A percentile compares a stretch with the other conserved stretches of the same genome.
phyloP scores from a whole-genome alignment of 2,329 filamentous ascomycete genomes.

The Fusarium albosuccineum region DNA sequence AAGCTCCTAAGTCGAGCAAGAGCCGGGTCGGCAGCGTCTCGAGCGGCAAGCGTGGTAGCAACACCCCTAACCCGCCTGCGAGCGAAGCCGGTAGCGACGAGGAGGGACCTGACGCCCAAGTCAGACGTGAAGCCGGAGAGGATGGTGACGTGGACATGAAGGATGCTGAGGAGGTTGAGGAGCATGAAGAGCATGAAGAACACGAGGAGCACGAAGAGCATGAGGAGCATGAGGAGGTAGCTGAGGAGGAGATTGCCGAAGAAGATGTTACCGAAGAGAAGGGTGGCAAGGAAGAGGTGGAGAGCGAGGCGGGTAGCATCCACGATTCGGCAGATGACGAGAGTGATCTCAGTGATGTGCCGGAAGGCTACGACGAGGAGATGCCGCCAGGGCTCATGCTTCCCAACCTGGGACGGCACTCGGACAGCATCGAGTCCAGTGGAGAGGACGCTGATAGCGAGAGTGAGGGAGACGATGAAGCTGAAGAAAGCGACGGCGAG shows the following conservation, averaged over 20 bases:
- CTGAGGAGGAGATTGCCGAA: constrained; percentile 49
- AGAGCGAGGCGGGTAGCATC: constrained; percentile 63
- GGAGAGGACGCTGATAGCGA: constrained; percentile 54
- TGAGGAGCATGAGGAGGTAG: constrained; percentile 45
- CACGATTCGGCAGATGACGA: constrained; percentile 77
- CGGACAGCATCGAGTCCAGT: constrained; percentile 45
- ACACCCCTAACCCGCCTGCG: constrained; percentile 53
- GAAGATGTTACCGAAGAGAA: constrained; percentile 53
- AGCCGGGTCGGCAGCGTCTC: constrained; percentile 65
- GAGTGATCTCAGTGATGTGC: constrained; percentile 76
- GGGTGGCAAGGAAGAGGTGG: constrained; percentile 48
- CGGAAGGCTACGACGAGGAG: constrained; percentile 70
- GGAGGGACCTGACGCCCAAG: constrained; percentile 57
- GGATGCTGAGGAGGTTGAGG: constrained; percentile 51
- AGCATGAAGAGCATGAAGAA: constrained; percentile 44
- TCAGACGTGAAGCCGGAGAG: constrained; percentile 52
- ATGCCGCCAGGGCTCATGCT: constrained; percentile 67
- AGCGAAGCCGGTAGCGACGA: constrained; percentile 57
- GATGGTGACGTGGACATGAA: constrained; percentile 59
- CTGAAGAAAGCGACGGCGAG: constrained; percentile 36
- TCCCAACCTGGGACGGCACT: constrained; percentile 57
- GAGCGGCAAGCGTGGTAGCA: constrained; percentile 61
- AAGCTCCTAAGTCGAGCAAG: constrained; percentile 63
- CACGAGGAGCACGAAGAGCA: constrained; percentile 48
- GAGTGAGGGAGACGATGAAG: constrained; percentile 50